phyloP scores from a whole-genome alignment of 805 yeast species.

The Wickerhamiella brachini region DNA sequence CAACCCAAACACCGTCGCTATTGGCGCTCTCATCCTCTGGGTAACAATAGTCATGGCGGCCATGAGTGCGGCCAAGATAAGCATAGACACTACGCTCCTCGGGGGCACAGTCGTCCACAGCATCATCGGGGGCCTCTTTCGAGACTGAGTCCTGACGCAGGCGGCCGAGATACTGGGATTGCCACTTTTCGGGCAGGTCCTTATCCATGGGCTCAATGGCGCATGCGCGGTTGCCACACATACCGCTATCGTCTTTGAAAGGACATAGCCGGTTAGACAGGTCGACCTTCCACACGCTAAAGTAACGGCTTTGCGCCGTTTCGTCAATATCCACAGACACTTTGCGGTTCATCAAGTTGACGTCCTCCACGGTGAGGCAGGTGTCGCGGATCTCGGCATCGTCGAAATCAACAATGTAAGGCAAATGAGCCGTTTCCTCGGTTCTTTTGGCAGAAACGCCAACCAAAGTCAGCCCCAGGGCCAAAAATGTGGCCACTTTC shows the following conservation, averaged over 20 bases:
- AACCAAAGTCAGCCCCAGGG: not conserved
- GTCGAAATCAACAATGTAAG: slow-evolving; percentile 4
- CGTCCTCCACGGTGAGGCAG: slow-evolving; percentile 25
- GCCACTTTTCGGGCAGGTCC: slow-evolving; percentile 60
- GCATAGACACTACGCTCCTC: slow-evolving; percentile 13
- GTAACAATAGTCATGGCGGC: slow-evolving; percentile 24
- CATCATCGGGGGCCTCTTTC: slow-evolving; percentile 16
- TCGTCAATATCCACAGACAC: slow-evolving; percentile 44
- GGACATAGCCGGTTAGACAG: slow-evolving; percentile 61
- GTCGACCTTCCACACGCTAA: slow-evolving; percentile 76
- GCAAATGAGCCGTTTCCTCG: not conserved
- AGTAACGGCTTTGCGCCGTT: slow-evolving; percentile 62
- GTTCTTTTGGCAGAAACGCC: not conserved
- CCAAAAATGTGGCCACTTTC: not conserved
- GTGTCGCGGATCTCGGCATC: slow-evolving; percentile 14
- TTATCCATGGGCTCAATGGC: slow-evolving; percentile 77
- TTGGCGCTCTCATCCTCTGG: slow-evolving; percentile 29
- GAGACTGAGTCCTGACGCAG: slow-evolving; percentile 28
- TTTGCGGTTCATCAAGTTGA: slow-evolving; percentile 36
- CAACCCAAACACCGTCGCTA: slow-evolving; percentile 52
- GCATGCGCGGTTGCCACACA: slow-evolving; percentile 78
- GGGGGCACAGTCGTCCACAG: slow-evolving; percentile 14
- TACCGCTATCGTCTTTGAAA: slow-evolving; percentile 64
- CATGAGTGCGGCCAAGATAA: slow-evolving; percentile 1
- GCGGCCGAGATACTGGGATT: slow-evolving; percentile 55